Evolutionary conservation across 2,329 filamentous ascomycete genomes (phyloP).

Genomic region (Colletotrichum incanum): DNA sequence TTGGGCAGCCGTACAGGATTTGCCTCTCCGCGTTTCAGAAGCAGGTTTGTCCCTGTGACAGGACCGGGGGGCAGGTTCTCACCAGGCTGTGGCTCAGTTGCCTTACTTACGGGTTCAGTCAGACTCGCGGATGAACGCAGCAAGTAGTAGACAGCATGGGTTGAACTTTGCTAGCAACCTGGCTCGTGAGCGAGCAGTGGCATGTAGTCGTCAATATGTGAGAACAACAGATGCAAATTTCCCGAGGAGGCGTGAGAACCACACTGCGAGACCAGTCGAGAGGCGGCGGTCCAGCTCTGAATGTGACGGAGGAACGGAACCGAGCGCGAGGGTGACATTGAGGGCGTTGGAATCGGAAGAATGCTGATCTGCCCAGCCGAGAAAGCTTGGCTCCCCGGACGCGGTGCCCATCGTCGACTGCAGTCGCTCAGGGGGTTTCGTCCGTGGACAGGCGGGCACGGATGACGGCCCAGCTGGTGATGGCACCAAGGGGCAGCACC

Average conservation of each 20-base stretch:
- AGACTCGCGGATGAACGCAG: not conserved
- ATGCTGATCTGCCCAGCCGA: constrained; percentile 19
- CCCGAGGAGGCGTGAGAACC: too few species aligned
- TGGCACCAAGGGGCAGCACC: not conserved
- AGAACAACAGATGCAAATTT: not conserved
- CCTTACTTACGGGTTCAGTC: not conserved
- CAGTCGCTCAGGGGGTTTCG: constrained; percentile 13
- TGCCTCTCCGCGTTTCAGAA: constrained; percentile 44
- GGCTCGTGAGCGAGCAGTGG: not conserved
- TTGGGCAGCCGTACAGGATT: constrained; percentile 35
- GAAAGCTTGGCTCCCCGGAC: constrained; percentile 29
- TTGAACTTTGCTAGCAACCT: not conserved
- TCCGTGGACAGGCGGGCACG: constrained; percentile 24
- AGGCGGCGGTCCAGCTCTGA: too few species aligned
- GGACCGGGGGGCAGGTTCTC: not conserved
- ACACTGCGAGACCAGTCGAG: not conserved
- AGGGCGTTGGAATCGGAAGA: constrained; percentile 17
- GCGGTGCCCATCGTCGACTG: constrained; percentile 1
- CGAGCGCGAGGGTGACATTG: constrained; percentile 23
- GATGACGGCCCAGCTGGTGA: constrained; percentile 17
- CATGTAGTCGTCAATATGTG: constrained; percentile 12
- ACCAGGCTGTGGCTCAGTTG: not conserved
- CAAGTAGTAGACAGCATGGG: not conserved
- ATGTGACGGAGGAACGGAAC: not conserved
- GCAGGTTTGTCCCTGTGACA: constrained; percentile 33